These are phyloP conservation scores for Pleurostoma richardsiae DNA, from an alignment of 2,329 filamentous ascomycete species.

Conservation along the genomic window DNA sequence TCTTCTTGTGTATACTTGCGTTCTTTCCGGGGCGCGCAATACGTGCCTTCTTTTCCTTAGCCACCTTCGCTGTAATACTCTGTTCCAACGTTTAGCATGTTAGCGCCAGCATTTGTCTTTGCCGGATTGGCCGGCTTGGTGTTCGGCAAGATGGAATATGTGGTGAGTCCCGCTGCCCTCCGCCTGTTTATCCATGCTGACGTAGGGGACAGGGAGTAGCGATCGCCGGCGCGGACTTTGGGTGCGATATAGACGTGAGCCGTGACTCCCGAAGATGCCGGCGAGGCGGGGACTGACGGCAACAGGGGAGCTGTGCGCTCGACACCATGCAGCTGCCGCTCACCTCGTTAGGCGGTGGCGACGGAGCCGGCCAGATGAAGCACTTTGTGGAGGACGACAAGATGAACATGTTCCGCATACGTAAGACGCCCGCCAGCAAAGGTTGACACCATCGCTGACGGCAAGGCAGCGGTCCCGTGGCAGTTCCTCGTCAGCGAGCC, in stretches of 20 bases:
- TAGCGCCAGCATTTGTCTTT: too few species aligned
- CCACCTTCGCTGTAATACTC: too few species aligned
- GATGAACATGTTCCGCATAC: slow-evolving; percentile 47
- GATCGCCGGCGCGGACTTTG: slow-evolving; percentile 43
- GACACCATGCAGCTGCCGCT: slow-evolving; percentile 28
- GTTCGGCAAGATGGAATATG: too few species aligned
- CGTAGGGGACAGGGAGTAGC: slow-evolving; percentile 28
- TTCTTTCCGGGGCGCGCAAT: too few species aligned
- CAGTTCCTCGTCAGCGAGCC: slow-evolving; percentile 52
- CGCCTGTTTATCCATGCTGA: too few species aligned
- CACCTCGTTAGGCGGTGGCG: slow-evolving; percentile 20
- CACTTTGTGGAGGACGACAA: slow-evolving; percentile 47
- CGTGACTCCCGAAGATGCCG: too few species aligned
- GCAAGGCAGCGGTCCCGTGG: slow-evolving; percentile 43
- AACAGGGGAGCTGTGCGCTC: slow-evolving; percentile 28
- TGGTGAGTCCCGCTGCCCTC: too few species aligned
- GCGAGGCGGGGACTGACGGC: too few species aligned
- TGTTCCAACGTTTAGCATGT: too few species aligned
- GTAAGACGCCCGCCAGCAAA: slow-evolving; percentile 13
- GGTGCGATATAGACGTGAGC: slow-evolving; percentile 31
- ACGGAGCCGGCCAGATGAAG: slow-evolving; percentile 47
- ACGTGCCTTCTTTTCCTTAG: too few species aligned
- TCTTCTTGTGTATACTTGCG: too few species aligned
- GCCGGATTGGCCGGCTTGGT: too few species aligned
- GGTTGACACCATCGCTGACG: not conserved